Evolutionary conservation across 192 early-diverging fungal genomes (phyloP).

Genomic region (Coemansia umbellata): DNA sequence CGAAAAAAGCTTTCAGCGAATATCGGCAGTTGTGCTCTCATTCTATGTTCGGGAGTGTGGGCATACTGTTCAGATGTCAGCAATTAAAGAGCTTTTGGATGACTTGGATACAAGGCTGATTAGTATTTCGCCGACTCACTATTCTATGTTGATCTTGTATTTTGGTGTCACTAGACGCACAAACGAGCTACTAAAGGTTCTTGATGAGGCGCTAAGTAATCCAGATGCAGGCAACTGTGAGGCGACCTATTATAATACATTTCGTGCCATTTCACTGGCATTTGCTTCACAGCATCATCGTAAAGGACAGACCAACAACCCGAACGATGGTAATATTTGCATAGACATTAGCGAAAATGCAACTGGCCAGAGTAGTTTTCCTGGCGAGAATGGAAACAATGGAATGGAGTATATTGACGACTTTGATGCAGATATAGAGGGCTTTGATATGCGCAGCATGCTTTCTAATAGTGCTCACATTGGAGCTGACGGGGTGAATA

Average conservation of each 20-base stretch:
- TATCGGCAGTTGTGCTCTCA: slow-evolving; percentile 40
- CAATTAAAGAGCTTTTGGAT: slow-evolving; percentile 18
- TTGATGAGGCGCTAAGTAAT: slow-evolving; percentile 40
- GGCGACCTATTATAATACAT: slow-evolving; percentile 34
- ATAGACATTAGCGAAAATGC: neutral
- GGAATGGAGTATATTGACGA: slow-evolving; percentile 23
- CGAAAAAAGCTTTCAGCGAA: slow-evolving; percentile 14
- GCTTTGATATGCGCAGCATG: neutral
- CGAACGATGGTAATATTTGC: neutral
- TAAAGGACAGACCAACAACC: neutral
- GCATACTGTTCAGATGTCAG: slow-evolving; percentile 3
- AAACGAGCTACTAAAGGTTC: slow-evolving; percentile 27
- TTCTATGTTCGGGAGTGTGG: slow-evolving; percentile 41
- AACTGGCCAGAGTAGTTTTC: neutral
- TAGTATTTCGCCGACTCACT: slow-evolving; percentile 29
- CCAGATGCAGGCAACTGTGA: slow-evolving; percentile 18
- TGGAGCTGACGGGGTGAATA: neutral
- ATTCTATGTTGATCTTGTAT: slow-evolving; percentile 42
- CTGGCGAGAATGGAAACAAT: slow-evolving; percentile 1
- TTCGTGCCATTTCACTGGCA: slow-evolving; percentile 27
- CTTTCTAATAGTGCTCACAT: neutral
- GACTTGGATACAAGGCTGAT: slow-evolving; percentile 31
- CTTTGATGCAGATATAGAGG: slow-evolving; percentile 9
- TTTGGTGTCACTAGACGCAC: slow-evolving; percentile 28
- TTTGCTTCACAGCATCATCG: neutral